A percentile compares a stretch with the other conserved stretches of the same genome.
phyloP scores from a whole-genome alignment of 179 eudicot genomes.

The Spergularia azorica region DNA sequence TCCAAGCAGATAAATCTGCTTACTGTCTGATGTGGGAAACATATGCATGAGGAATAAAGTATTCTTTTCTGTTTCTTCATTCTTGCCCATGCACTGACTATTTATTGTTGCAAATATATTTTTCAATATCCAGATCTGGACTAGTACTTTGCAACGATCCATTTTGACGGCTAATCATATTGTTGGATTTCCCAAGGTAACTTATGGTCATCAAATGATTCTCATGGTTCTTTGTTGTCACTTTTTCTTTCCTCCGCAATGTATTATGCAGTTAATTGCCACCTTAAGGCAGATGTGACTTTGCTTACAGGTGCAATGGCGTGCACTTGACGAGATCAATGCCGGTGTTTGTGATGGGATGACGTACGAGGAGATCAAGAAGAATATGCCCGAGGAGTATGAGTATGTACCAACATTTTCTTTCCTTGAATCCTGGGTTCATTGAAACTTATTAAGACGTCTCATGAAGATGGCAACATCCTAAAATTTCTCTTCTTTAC shows the following conservation, averaged over 20 bases:
- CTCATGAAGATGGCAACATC: not conserved
- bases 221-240: not conserved
- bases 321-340: conserved; percentile 96
- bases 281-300: conserved; percentile 1
- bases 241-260: not conserved
- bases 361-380: conserved; percentile 93
- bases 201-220: not conserved
- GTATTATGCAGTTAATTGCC: not conserved
- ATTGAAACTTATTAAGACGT: not conserved
- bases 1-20: not conserved
- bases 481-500: not conserved
- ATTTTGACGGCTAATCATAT: conserved; percentile 80
- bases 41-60: not conserved
- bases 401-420: conserved; percentile 51
- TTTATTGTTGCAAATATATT: not conserved
- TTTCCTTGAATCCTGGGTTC: not conserved
- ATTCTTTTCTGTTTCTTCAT: not conserved
- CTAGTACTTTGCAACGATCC: conserved; percentile 96
- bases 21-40: conserved; percentile 6
- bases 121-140: conserved; percentile 72
- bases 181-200: conserved; percentile 94
- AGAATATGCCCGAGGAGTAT: conserved; percentile 94
- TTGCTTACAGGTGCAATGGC: conserved; percentile 86
- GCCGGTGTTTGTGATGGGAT: conserved; percentile 98
- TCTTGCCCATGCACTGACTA: not conserved